Conservation (phyloP, 495 filamentous ascomycete genomes). For the Tuber indicum region DNA sequence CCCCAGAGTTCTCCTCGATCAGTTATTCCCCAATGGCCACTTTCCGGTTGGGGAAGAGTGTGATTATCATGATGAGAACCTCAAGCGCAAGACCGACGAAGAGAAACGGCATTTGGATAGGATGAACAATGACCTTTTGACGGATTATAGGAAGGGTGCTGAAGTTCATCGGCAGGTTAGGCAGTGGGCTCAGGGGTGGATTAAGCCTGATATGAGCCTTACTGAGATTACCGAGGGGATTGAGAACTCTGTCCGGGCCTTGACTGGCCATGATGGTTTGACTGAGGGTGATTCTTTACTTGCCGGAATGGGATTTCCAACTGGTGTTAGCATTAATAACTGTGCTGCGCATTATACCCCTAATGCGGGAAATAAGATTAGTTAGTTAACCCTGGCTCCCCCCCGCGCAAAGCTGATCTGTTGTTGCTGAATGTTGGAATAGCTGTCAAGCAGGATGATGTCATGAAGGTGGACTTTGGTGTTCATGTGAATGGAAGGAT, state of each 20-base stretch:
- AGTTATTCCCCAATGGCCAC: constrained; percentile 64
- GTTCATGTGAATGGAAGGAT: constrained; percentile 87
- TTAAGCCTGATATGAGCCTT: constrained; percentile 74
- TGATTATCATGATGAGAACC: constrained; percentile 69
- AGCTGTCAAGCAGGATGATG: constrained; percentile 69
- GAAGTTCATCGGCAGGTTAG: constrained; percentile 86
- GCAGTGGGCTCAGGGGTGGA: constrained; percentile 69
- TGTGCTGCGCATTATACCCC: constrained; percentile 85
- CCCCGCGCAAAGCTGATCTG: not conserved
- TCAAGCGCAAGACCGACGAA: constrained; percentile 74
- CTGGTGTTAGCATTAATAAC: constrained; percentile 78
- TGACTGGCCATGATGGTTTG: constrained; percentile 70
- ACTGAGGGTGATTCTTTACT: constrained; percentile 70
- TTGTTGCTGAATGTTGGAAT: constrained; percentile 10
- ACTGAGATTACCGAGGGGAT: constrained; percentile 79
- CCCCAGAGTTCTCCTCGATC: constrained; percentile 65
- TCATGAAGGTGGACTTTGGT: constrained; percentile 91
- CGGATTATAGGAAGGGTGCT: constrained; percentile 78
- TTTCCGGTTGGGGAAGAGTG: constrained; percentile 79
- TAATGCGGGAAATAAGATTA: constrained; percentile 80
- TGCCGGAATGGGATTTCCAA: constrained; percentile 84
- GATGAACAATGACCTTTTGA: constrained; percentile 74
- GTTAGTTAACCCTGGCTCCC: constrained; percentile 6
- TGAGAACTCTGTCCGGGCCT: constrained; percentile 72
- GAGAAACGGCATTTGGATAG: constrained; percentile 82